phyloP scores from a whole-genome alignment of 257 asterid species.

The Penstemon eatonii region DNA sequence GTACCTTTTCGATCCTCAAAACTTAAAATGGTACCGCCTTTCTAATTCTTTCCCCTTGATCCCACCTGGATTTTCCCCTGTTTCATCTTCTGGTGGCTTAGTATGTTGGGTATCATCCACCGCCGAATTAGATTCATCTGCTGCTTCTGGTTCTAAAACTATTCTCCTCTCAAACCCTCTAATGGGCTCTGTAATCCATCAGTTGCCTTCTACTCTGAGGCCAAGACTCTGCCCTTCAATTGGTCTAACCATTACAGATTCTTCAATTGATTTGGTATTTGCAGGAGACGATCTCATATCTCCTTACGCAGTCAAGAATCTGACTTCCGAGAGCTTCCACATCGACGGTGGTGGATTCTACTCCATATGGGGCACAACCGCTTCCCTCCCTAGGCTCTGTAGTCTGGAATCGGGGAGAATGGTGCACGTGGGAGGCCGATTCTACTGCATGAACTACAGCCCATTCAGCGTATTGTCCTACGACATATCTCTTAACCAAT shows the following conservation, averaged over 20 bases:
- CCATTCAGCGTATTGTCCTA: conserved; percentile 78
- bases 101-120: conserved; percentile 55
- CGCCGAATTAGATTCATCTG: conserved; percentile 26
- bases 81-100: conserved; percentile 72
- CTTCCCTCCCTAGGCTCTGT: conserved; percentile 77
- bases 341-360: conserved; percentile 81
- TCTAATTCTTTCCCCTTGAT: conserved; percentile 43
- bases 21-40: conserved; percentile 60
- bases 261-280: conserved; percentile 72
- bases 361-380: conserved; percentile 95
- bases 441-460: conserved; percentile 97
- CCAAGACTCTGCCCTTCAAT: conserved; percentile 84
- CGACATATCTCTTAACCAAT: conserved; percentile 45
- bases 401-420: conserved; percentile 87
- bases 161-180: conserved; percentile 75
- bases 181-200: conserved; percentile 42
- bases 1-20: conserved; percentile 68
- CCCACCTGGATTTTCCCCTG: conserved; percentile 76
- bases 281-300: conserved; percentile 93
- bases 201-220: conserved; percentile 70
- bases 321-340: conserved; percentile 82
- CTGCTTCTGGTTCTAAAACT: conserved; percentile 73
- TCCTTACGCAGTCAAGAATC: conserved; percentile 88
- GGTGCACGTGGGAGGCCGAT: conserved; percentile 61
- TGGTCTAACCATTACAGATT: conserved; percentile 54